A percentile compares a stretch with the other conserved stretches of the same genome.
Conservation (phyloP, 352 stramenopile species). For the Phytophthora pini region DNA sequence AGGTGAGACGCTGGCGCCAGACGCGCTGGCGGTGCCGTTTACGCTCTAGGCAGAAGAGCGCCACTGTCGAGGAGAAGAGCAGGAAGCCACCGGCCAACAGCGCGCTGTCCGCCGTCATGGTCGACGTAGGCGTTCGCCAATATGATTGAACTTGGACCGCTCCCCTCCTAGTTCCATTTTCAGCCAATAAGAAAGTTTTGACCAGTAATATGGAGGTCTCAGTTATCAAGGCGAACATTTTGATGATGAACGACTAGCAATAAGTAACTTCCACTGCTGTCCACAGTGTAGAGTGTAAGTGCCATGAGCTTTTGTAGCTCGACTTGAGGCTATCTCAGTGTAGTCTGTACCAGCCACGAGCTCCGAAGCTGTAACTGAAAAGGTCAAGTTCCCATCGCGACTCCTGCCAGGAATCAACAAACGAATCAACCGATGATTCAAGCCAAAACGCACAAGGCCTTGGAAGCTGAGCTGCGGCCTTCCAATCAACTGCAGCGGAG, state of each 20-base stretch:
- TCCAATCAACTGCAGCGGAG: not conserved
- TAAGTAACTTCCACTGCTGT: no score
- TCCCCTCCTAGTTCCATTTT: not conserved
- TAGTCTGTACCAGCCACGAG: constrained; percentile 4
- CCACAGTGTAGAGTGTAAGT: no score
- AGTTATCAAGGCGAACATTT: no score
- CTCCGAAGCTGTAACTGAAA: constrained; percentile 1
- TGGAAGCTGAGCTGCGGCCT: not conserved
- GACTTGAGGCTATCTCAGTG: constrained; percentile 7
- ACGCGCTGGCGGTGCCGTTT: constrained; percentile 71
- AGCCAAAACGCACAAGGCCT: not conserved
- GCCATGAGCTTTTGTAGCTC: not conserved
- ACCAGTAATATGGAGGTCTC: not conserved
- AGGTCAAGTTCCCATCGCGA: constrained; percentile 8
- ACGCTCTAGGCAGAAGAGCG: constrained; percentile 66
- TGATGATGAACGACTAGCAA: no score
- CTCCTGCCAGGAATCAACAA: constrained; percentile 13
- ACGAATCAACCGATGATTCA: constrained; percentile 11
- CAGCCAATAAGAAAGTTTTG: constrained; percentile 1
- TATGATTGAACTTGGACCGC: constrained; percentile 14
- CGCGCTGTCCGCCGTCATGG: constrained; percentile 9
- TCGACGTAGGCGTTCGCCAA: not conserved
- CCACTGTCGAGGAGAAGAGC: constrained; percentile 72
- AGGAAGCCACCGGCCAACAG: constrained; percentile 73
- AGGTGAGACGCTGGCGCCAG: constrained; percentile 78